Evolutionary conservation across 257 asterid genomes (phyloP).

Genomic region (Lithospermum erythrorhizon): DNA sequence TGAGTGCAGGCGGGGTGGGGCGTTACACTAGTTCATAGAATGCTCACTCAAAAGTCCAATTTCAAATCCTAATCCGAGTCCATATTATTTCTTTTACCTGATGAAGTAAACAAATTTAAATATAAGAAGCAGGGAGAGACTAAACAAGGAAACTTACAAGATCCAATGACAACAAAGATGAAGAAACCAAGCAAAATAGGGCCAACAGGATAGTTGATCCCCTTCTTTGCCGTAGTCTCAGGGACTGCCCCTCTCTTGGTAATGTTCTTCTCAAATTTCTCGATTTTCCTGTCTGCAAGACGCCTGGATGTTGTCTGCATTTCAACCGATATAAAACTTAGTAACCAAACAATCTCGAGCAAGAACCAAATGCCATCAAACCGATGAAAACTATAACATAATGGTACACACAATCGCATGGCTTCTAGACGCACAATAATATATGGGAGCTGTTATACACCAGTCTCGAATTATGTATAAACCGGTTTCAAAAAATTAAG

Average conservation of each 20-base stretch:
- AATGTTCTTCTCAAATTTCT: slow-evolving; percentile 84
- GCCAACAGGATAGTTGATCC: slow-evolving; percentile 67
- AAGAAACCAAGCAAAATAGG: slow-evolving; percentile 88
- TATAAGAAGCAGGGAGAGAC: background rate
- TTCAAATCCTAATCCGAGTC: background rate
- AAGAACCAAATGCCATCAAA: background rate
- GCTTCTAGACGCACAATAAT: too few species aligned
- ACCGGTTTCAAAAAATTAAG: too few species aligned
- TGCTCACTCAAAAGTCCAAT: background rate
- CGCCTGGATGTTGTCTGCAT: slow-evolving; percentile 83
- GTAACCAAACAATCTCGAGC: background rate
- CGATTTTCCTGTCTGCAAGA: slow-evolving; percentile 74
- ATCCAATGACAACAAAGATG: slow-evolving; percentile 83
- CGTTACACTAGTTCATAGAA: too few species aligned
- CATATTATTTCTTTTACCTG: background rate
- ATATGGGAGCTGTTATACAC: too few species aligned
- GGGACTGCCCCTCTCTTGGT: slow-evolving; percentile 75
- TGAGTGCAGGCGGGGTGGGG: too few species aligned
- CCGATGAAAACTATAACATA: background rate
- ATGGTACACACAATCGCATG: too few species aligned
- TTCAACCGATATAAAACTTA: background rate
- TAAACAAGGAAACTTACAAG: slow-evolving; percentile 41
- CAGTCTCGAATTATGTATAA: too few species aligned
- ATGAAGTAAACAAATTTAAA: background rate
- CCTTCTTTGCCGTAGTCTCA: slow-evolving; percentile 70